Evolutionary conservation across 768 basidiomycete species (phyloP), one percentile per base, ranked within the genome.

Genomic region (Mrakia hoshinonis): DNA sequence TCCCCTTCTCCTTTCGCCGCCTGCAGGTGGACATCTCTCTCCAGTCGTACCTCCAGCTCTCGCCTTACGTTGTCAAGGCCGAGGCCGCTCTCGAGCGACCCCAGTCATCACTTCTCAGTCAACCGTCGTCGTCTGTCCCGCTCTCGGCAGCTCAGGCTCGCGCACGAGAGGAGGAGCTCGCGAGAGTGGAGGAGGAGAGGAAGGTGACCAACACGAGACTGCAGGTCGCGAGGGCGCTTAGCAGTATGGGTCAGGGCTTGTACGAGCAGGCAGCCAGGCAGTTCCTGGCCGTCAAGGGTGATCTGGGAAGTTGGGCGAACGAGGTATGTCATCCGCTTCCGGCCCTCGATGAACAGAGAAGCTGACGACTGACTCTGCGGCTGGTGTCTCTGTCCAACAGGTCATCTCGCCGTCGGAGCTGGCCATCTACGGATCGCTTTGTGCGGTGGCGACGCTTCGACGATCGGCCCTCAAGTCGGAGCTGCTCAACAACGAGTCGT

Each of bases 351-450:
- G 91, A 90, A 77, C 85, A 58, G 87, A 87, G 61, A 88, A 85
- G 82, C 90, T 82, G 51, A 61, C 79, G 26, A 24, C 80, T 75
- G 15, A 39, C 39, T 55, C 70, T 15, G 47, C 9, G n/a, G 43
- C 10, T 10, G 26, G 12, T 18, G 13, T 9, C 24, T 54, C 34
- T 68, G n/a, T 49, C 38, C 5, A 10, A 12, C 76, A 90, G 88
- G 83, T 93, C 54, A 82, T 96, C 47, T 84, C 90, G 0, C 85
- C 90, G 0, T 84, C 85, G 5, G 95, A 97, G 79, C 86, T 97
- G 60, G 92, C 90, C 1, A 85, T 95, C 48, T 93, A 92, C 77
- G 89, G 88, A 12, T 87, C 88, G 0, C 80, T 97, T 0, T 92
- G 90, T 75, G 89, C 89, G 3, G 85, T 98, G 5, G 88, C 92